Evolutionary conservation across 2,329 filamentous ascomycete species (phyloP).

Genomic region (Penicillium concentricum): DNA sequence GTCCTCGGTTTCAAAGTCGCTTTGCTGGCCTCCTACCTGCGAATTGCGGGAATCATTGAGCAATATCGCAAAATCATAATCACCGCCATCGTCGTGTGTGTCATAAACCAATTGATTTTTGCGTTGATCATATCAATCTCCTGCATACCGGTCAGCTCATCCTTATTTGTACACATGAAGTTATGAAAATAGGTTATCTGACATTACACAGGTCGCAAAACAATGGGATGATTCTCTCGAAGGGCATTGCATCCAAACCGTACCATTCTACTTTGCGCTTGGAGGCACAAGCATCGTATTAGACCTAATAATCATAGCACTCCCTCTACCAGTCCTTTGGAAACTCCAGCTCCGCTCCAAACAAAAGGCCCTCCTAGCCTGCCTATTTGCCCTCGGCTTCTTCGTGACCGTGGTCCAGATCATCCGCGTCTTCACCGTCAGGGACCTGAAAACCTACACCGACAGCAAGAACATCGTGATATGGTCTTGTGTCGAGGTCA

Average conservation of each 20-base stretch:
- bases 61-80: constrained; percentile 37
- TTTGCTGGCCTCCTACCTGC: constrained; percentile 48
- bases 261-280: constrained; percentile 48
- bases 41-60: constrained; percentile 44
- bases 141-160: constrained; percentile 25
- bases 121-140: constrained; percentile 25
- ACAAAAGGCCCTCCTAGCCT: constrained; percentile 38
- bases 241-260: constrained; percentile 41
- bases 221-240: constrained; percentile 46
- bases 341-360: constrained; percentile 14
- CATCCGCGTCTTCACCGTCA: constrained; percentile 53
- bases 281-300: constrained; percentile 24
- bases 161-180: not conserved
- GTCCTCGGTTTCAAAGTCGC: constrained; percentile 51
- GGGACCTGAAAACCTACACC: constrained; percentile 45
- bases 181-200: constrained; percentile 1
- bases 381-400: constrained; percentile 50
- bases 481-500: constrained; percentile 50
- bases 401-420: constrained; percentile 55
- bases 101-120: constrained; percentile 41
- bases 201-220: constrained; percentile 29
- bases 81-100: constrained; percentile 35
- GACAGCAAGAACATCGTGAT: constrained; percentile 46
- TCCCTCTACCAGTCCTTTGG: constrained; percentile 26
- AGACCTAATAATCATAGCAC: constrained; percentile 26